Evolutionary conservation across 495 filamentous ascomycete genomes (phyloP), one percentile per base, ranked within the genome.

Genomic region (Podospora pseudoanserina): DNA sequence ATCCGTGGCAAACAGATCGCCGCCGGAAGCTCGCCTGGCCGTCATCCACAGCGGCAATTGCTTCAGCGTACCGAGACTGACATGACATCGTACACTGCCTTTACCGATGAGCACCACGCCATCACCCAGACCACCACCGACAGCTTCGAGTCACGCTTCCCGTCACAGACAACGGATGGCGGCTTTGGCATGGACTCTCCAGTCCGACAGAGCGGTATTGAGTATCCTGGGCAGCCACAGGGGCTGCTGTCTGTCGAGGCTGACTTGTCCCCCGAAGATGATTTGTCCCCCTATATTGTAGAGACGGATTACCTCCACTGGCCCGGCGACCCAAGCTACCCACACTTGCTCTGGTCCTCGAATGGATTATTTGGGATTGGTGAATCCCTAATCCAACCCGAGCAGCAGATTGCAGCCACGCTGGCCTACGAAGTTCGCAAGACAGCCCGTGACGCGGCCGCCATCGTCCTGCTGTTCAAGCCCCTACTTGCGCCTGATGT

Each of bases 381-480:
- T 19, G 59, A 66, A 6, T 66, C 74, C 0, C 81, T 84, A 2
- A 79, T 87, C 4, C 77, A 85, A 58, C 84, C 85, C 9, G 81
- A 82, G 58, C 70, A 78, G n/a, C 71, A 86, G 6, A 72, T 86
- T 15, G 75, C 80, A 19, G 80, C 81, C 0, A 78, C 82, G 2
- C 73, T 87, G 3, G 73, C 76, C 9, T 85, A 83, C 58, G 84
- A 86, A 68, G 72, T 76, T 34, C 80, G 76, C 49, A 76, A 75
- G 0, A 82, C 82, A 0, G 75, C 81, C 28, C 69, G 85, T 9
- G 83, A 84, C 58, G 84, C 84, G 0, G 79, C 84, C 6, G 80
- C 81, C 27, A 85, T 87, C 32, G 68, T 87, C 27, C 78, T 86
- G 4, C 76, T 86, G 0, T 74, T 86, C 5, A 81, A 80, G n/a